These are phyloP conservation scores for Cystobasidium sp. DNA, from an alignment of 1,284 basidiomycete species.

Conservation along the genomic window DNA sequence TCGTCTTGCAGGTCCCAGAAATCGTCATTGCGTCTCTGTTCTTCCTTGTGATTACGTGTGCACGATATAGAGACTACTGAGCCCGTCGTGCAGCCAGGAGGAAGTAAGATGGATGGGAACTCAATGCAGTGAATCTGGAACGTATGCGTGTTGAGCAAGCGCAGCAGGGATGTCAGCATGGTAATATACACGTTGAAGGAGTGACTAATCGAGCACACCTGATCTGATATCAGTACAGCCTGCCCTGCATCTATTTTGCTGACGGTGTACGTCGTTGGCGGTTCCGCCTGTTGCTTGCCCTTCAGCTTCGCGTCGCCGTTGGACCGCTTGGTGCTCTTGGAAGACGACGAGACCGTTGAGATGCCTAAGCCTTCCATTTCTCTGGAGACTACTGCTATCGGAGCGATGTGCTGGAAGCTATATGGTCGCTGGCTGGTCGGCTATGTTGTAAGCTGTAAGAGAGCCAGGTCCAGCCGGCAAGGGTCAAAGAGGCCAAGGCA, in stretches of 20 bases:
- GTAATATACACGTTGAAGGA: not conserved
- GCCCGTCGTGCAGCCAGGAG: slow-evolving; percentile 83
- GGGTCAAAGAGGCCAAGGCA: too few species aligned
- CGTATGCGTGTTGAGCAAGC: not conserved
- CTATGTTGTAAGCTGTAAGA: too few species aligned
- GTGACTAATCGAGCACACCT: slow-evolving; percentile 8
- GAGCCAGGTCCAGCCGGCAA: too few species aligned
- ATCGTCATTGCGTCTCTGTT: slow-evolving; percentile 72
- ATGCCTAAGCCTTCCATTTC: slow-evolving; percentile 31
- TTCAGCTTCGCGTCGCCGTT: slow-evolving; percentile 26
- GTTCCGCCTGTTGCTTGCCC: slow-evolving; percentile 26
- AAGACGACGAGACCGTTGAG: not conserved
- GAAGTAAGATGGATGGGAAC: slow-evolving; percentile 89
- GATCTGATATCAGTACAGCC: slow-evolving; percentile 41
- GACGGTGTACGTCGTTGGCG: slow-evolving; percentile 37
- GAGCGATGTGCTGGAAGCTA: not conserved
- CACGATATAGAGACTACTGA: slow-evolving; percentile 97
- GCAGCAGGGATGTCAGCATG: not conserved
- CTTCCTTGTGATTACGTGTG: slow-evolving; percentile 78
- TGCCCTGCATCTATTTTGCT: slow-evolving; percentile 44
- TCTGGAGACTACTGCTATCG: not conserved
- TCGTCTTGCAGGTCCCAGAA: slow-evolving; percentile 81
- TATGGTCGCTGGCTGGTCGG: not conserved
- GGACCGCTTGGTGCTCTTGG: slow-evolving; percentile 16
- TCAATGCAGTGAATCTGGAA: slow-evolving; percentile 65